These are phyloP conservation scores for Chamaecrista fasciculata DNA, from an alignment of 306 rosid genomes.

Conservation along the genomic window DNA sequence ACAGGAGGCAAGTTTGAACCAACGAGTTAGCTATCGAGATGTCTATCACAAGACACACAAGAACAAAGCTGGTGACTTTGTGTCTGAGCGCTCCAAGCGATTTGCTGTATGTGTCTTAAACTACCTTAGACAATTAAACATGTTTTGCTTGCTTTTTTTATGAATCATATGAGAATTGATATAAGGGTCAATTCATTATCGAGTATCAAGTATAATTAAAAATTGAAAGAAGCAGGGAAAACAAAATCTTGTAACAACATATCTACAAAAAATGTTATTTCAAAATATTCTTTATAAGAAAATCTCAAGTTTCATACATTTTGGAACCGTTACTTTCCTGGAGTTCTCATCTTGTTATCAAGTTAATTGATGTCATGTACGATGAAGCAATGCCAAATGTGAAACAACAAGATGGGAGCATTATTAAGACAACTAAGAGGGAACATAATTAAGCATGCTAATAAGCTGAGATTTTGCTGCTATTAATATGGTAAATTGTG, in stretches of 20 bases:
- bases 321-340: not conserved
- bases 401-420: slow-evolving; percentile 13
- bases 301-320: not conserved
- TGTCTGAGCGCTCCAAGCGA: too few species aligned
- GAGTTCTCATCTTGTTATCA: not conserved
- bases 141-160: too few species aligned
- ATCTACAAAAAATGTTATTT: not conserved
- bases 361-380: not conserved
- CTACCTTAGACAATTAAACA: too few species aligned
- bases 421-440: not conserved
- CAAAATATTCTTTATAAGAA: not conserved
- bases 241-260: not conserved
- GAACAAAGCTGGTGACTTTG: too few species aligned
- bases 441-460: not conserved
- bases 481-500: not conserved
- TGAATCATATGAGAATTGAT: too few species aligned
- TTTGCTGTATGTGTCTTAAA: too few species aligned
- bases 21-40: too few species aligned
- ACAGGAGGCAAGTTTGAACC: too few species aligned
- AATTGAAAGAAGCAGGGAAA: not conserved
- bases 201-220: too few species aligned
- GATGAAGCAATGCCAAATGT: not conserved
- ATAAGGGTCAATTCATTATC: too few species aligned
- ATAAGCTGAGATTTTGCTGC: not conserved
- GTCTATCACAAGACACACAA: too few species aligned